A percentile compares a stretch with the other conserved stretches of the same genome.
Conservation (phyloP, 345 rosid species). For the Pistacia atlantica region DNA sequence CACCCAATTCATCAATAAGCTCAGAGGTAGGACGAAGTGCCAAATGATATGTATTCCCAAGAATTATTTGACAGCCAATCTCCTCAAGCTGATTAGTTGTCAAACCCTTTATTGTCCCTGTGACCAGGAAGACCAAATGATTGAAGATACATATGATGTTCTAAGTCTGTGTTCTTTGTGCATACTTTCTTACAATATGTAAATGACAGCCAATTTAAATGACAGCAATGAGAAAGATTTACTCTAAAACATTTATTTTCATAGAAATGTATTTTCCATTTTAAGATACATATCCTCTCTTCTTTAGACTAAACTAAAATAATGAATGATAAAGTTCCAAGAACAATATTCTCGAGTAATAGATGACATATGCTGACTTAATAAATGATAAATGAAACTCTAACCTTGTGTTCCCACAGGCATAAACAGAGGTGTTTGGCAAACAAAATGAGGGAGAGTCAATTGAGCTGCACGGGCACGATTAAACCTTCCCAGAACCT, state of each 20-base stretch:
- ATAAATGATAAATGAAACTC: slow-evolving; percentile 1
- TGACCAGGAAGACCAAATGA: slow-evolving; percentile 21
- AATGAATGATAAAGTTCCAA: neutral
- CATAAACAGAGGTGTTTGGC: slow-evolving; percentile 83
- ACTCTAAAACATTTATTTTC: neutral
- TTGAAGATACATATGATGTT: neutral
- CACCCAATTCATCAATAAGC: slow-evolving; percentile 75
- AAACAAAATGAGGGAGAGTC: slow-evolving; percentile 68
- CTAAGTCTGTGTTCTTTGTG: neutral
- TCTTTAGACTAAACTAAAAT: neutral
- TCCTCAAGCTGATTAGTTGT: slow-evolving; percentile 76
- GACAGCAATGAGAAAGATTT: neutral
- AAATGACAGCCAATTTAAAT: neutral
- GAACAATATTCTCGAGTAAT: neutral
- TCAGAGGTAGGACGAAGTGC: slow-evolving; percentile 82
- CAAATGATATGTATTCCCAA: slow-evolving; percentile 85
- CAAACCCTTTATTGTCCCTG: slow-evolving; percentile 85
- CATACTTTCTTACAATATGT: neutral
- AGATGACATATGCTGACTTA: neutral
- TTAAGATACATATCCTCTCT: neutral
- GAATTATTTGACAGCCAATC: slow-evolving; percentile 85
- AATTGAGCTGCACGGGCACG: slow-evolving; percentile 81
- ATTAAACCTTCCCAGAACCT: slow-evolving; percentile 76
- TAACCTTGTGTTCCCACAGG: slow-evolving; percentile 88
- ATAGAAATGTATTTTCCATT: neutral